A percentile compares a stretch with the other conserved stretches of the same genome.
These are phyloP conservation scores for Exophiala calicioides DNA, from an alignment of 2,329 filamentous ascomycete species.

Conservation along the genomic window DNA sequence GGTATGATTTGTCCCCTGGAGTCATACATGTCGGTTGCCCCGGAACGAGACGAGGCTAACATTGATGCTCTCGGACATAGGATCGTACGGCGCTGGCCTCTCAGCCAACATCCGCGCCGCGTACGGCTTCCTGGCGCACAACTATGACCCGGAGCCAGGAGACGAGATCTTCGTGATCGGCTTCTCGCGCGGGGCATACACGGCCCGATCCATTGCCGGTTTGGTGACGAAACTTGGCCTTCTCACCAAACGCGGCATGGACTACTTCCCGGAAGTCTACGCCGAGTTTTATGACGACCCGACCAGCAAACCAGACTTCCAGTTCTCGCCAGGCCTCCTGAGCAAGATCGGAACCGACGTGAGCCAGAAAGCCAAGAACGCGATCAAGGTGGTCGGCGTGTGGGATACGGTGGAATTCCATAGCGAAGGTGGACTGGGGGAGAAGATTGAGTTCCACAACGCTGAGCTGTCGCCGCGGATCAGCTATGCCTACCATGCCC, in stretches of 20 bases:
- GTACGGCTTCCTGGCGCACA: constrained; percentile 36
- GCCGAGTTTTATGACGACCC: constrained; percentile 27
- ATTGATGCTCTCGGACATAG: constrained; percentile 2
- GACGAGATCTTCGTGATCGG: constrained; percentile 54
- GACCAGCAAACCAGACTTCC: constrained; percentile 17
- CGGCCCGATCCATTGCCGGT: constrained; percentile 48
- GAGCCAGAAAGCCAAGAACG: constrained; percentile 35
- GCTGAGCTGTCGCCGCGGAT: constrained; percentile 35
- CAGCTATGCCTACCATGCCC: constrained; percentile 42
- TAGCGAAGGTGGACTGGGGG: constrained; percentile 31
- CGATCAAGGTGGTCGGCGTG: constrained; percentile 41
- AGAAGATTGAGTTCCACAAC: constrained; percentile 34
- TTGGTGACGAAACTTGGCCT: constrained; percentile 50
- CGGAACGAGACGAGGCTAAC: no score
- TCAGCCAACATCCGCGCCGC: constrained; percentile 25
- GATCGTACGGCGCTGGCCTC: constrained; percentile 25
- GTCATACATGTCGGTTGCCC: not conserved
- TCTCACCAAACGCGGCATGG: constrained; percentile 32
- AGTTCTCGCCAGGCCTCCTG: constrained; percentile 17
- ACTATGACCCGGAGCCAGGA: constrained; percentile 40
- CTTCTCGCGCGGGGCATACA: constrained; percentile 52
- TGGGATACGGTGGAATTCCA: constrained; percentile 37
- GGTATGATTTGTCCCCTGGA: constrained; percentile 7
- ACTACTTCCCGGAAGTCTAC: constrained; percentile 34
- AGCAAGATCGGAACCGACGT: constrained; percentile 21